Evolutionary conservation across 164 flowering plant species (phyloP).

Genomic region (Pachysandra terminalis): DNA sequence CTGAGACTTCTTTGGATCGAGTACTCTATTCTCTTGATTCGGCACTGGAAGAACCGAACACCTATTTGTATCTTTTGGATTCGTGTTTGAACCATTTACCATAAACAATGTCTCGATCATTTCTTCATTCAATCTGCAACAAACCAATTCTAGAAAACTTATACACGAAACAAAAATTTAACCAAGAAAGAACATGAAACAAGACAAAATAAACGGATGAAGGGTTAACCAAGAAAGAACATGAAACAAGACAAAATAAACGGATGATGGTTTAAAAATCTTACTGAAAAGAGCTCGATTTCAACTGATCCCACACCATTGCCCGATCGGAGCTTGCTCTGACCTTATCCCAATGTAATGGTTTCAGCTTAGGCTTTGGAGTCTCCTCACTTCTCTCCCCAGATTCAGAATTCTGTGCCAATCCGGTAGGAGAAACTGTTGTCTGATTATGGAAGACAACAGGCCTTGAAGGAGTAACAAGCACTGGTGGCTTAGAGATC

Average conservation of each 20-base stretch:
- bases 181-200: background rate
- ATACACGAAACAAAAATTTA: background rate
- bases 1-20: slow-evolving; percentile 91
- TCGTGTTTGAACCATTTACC: slow-evolving; percentile 35
- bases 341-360: slow-evolving; percentile 98
- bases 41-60: slow-evolving; percentile 40
- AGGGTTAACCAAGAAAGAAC: too few species aligned
- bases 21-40: slow-evolving; percentile 67
- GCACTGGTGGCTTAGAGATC: slow-evolving; percentile 38
- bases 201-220: too few species aligned
- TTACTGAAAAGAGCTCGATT: slow-evolving; percentile 93
- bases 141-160: slow-evolving; percentile 11
- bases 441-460: slow-evolving; percentile 32
- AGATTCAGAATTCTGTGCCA: slow-evolving; percentile 24
- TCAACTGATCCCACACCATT: slow-evolving; percentile 99
- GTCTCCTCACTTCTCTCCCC: slow-evolving; percentile 42
- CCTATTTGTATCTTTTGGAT: slow-evolving; percentile 41
- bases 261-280: slow-evolving; percentile 12
- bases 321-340: slow-evolving; percentile 92
- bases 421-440: slow-evolving; percentile 36
- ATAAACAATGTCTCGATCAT: slow-evolving; percentile 68
- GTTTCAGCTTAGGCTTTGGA: slow-evolving; percentile 77
- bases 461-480: slow-evolving; percentile 45
- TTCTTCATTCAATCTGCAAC: slow-evolving; percentile 84
- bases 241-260: too few species aligned